Evolutionary conservation across 495 filamentous ascomycete species (phyloP).

Genomic region (Penicillium samsonianum): DNA sequence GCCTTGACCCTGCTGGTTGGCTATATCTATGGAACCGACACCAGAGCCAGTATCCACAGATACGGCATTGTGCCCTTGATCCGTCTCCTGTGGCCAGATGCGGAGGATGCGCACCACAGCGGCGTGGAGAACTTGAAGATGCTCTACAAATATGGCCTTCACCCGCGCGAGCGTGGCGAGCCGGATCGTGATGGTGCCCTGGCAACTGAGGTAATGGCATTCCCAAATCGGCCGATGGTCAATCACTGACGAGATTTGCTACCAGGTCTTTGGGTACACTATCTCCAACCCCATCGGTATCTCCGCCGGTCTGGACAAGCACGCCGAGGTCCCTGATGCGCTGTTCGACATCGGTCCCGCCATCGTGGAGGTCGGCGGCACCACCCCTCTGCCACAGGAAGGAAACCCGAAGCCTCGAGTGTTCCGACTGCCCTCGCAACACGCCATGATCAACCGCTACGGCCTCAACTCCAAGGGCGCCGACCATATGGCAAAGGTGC

Average conservation of each 20-base stretch:
- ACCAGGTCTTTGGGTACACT: conserved; percentile 71
- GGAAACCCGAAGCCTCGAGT: conserved; percentile 88
- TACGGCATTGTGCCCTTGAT: conserved; percentile 77
- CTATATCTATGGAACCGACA: conserved; percentile 87
- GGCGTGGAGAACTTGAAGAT: conserved; percentile 63
- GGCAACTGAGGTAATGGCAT: conserved; percentile 46
- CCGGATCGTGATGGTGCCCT: conserved; percentile 53
- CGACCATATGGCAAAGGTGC: conserved; percentile 75
- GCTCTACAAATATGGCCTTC: conserved; percentile 57
- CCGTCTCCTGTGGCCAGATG: conserved; percentile 72
- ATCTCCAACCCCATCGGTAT: conserved; percentile 87
- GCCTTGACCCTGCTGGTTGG: conserved; percentile 50
- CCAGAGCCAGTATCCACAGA: conserved; percentile 79
- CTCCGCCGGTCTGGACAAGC: conserved; percentile 91
- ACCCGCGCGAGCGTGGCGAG: conserved; percentile 72
- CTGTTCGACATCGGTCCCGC: conserved; percentile 79
- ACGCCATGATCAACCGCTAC: conserved; percentile 91
- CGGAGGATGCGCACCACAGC: conserved; percentile 85
- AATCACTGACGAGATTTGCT: conserved; percentile 10
- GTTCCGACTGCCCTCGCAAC: conserved; percentile 77
- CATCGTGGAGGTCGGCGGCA: conserved; percentile 89
- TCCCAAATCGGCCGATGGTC: neutral
- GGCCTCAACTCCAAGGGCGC: conserved; percentile 91
- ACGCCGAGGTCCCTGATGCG: conserved; percentile 80
- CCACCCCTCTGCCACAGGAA: conserved; percentile 78